Evolutionary conservation across 768 basidiomycete species (phyloP), one percentile per base, ranked within the genome.

Genomic region (Podaxis pistillaris): DNA sequence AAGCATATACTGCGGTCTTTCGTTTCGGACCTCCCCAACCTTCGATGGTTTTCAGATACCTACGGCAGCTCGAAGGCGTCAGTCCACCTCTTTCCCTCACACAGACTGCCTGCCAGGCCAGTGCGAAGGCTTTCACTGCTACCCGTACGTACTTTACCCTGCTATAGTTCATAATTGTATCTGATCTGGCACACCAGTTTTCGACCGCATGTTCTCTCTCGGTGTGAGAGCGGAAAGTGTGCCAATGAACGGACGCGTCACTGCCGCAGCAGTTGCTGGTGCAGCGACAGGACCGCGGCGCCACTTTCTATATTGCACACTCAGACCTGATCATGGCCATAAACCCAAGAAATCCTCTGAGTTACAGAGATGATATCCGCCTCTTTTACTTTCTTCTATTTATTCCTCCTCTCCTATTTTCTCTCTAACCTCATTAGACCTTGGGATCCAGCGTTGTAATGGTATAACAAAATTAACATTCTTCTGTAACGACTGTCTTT

Each of bases 21-120:
- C 85, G 94, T 47, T 95, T 94, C 73, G 94, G 90, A 5, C 91
- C 91, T 1, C 91, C 89, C 62, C 93, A 93, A 76, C 93, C 93
- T 0, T 92, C 90, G 36, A 94, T 96, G 89, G 91, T 94, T 24
- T 95, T 89, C 71, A 90, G 96, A 30, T 96, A 94, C 76, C 83
- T 96, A 38, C 86, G 95, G 51, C 90, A 89, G 73, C 81, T 98
- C 11, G 95, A 98, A 73, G 93, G 93, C 22, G 86, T 95, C 65
- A 94, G 90, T 67, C 95, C 95, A 2, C 91, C 94, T 6, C 79
- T 98, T 44, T 83, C 89, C 7, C 83, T 97, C 46, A 91, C 90
- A 0, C 93, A 96, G 67, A 88, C 95, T 33, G 82, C 85, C 17
- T 98, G 95, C 74, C 95, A 97, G 71, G 88, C 85, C 8, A 90